phyloP scores from a whole-genome alignment of 169 alveolate genomes.

The Eimeria necatrix region DNA sequence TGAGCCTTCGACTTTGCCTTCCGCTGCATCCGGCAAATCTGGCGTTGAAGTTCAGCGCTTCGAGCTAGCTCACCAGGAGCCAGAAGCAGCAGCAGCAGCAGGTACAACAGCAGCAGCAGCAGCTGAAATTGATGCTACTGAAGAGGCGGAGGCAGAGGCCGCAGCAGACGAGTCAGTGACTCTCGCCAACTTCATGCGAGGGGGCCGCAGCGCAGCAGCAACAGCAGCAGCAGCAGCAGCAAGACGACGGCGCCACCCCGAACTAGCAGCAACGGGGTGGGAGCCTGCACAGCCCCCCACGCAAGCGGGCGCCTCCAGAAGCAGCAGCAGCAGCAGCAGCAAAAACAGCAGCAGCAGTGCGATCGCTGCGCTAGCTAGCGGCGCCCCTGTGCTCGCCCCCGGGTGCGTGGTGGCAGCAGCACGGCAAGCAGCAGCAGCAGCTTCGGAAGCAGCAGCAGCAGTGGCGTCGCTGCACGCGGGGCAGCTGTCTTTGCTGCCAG shows the following conservation, averaged over 20 bases:
- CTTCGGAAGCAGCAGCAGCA: constrained; percentile 25
- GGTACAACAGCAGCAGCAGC: constrained; percentile 25
- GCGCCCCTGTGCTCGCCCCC: not conserved
- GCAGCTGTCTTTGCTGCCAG: constrained; percentile 51
- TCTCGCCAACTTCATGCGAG: constrained; percentile 6
- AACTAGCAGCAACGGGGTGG: constrained; percentile 56
- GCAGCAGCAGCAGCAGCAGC: not conserved
- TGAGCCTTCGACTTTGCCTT: too few species aligned
- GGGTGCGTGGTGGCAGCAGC: constrained; percentile 11
- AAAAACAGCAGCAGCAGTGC: not conserved
- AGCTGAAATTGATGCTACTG: not conserved
- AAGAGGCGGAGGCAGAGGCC: not conserved
- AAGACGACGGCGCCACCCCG: constrained; percentile 12
- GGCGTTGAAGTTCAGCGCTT: not conserved
- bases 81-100: not conserved
- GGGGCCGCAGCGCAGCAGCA: constrained; percentile 16
- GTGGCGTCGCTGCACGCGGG: constrained; percentile 19
- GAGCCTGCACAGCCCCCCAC: not conserved
- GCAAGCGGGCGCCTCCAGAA: not conserved
- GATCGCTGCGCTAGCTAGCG: not conserved
- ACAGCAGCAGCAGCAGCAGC: constrained; percentile 61
- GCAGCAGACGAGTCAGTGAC: not conserved
- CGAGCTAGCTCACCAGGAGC: not conserved
- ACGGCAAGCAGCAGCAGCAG: not conserved
- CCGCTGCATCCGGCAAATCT: too few species aligned